These are phyloP conservation scores for Blastocrithidia nonstop DNA, from an alignment of 208 protist species.

Conservation along the genomic window DNA sequence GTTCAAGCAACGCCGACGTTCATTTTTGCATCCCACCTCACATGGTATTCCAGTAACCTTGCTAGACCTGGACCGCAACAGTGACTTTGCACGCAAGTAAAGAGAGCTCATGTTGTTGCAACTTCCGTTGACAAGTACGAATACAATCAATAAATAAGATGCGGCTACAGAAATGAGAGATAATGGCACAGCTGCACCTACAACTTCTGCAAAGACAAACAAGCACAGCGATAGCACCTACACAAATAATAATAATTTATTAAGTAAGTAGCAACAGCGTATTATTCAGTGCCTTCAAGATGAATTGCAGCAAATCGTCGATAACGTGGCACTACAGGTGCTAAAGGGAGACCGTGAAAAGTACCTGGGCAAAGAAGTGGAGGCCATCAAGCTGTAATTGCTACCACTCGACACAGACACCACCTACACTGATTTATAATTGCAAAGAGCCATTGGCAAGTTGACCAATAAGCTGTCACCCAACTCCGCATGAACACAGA, in stretches of 20 bases:
- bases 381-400: slow-evolving; percentile 40
- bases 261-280: slow-evolving; percentile 31
- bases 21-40: slow-evolving; percentile 28
- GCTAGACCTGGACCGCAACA: slow-evolving; percentile 25
- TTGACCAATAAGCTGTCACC: slow-evolving; percentile 16
- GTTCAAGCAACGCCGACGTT: slow-evolving; percentile 23
- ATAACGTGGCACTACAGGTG: slow-evolving; percentile 24
- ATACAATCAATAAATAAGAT: too few species aligned
- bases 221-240: slow-evolving; percentile 26
- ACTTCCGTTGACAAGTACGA: too few species aligned
- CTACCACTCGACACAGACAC: slow-evolving; percentile 38
- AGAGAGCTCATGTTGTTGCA: slow-evolving; percentile 10
- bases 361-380: slow-evolving; percentile 34
- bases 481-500: slow-evolving; percentile 9
- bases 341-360: slow-evolving; percentile 23
- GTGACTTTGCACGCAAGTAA: slow-evolving; percentile 25
- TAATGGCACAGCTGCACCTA: too few species aligned
- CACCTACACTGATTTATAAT: slow-evolving; percentile 23
- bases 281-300: too few species aligned
- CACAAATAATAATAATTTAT: slow-evolving; percentile 39
- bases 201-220: too few species aligned
- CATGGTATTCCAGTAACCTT: slow-evolving; percentile 27
- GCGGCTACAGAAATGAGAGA: too few species aligned
- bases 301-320: slow-evolving; percentile 22
- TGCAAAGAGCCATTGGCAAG: slow-evolving; percentile 43